Conservation (phyloP, 306 rosid genomes). For the Geum urbanum region DNA sequence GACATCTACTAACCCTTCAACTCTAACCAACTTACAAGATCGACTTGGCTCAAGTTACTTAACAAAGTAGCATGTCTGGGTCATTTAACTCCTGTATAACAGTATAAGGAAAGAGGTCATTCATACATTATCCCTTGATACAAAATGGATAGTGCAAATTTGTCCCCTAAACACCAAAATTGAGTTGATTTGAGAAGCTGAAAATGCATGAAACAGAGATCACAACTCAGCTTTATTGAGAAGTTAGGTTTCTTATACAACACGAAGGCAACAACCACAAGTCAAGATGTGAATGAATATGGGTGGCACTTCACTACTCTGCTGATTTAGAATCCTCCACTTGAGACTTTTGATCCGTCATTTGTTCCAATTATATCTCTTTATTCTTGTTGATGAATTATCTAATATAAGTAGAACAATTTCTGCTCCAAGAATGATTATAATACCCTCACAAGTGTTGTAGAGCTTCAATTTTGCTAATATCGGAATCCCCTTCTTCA, state of each 20-base stretch:
- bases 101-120: not conserved
- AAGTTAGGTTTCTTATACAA: not conserved
- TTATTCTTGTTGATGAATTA: not conserved
- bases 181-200: not conserved
- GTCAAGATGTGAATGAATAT: not conserved
- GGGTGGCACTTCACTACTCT: not conserved
- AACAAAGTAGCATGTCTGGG: too few species aligned
- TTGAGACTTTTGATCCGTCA: not conserved
- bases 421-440: not conserved
- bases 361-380: not conserved
- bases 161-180: not conserved
- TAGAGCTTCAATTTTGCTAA: constrained; percentile 2
- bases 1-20: too few species aligned
- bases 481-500: constrained; percentile 31
- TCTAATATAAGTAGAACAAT: too few species aligned
- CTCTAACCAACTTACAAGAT: too few species aligned
- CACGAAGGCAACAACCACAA: not conserved
- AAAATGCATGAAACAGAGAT: not conserved
- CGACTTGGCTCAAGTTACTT: too few species aligned
- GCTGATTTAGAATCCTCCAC: not conserved
- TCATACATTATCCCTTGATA: not conserved
- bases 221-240: not conserved
- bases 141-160: not conserved
- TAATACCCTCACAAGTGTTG: not conserved
- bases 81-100: too few species aligned